phyloP scores from a whole-genome alignment of 192 early-diverging fungal genomes.

The Podila minutissima region DNA sequence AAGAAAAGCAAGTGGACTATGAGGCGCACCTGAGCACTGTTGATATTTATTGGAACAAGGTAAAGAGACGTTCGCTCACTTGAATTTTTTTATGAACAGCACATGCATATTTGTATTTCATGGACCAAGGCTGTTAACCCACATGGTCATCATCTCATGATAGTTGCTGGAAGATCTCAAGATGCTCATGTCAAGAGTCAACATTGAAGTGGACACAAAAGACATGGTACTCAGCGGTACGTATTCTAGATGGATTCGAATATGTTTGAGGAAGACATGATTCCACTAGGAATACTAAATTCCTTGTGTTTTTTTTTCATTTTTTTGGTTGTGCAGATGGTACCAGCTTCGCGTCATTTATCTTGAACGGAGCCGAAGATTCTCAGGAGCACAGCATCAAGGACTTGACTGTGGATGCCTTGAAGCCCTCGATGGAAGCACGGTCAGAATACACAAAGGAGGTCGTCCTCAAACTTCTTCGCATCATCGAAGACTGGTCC shows the following conservation, averaged over 20 bases:
- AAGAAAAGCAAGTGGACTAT: slow-evolving; percentile 61
- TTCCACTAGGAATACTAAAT: background rate
- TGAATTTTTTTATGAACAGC: too few relatives aligned
- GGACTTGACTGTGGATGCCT: slow-evolving; percentile 14
- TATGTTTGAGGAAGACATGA: background rate
- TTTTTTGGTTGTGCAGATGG: slow-evolving; percentile 4
- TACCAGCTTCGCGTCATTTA: slow-evolving; percentile 26
- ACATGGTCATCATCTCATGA: background rate
- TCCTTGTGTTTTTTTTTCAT: background rate
- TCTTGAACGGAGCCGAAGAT: slow-evolving; percentile 19
- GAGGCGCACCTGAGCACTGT: slow-evolving; percentile 60
- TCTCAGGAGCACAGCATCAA: slow-evolving; percentile 9
- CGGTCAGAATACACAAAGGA: slow-evolving; percentile 41
- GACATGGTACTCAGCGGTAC: slow-evolving; percentile 31
- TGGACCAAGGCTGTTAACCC: too few relatives aligned
- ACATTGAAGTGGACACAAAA: slow-evolving; percentile 26
- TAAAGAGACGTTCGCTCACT: slow-evolving; percentile 3
- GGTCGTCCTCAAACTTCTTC: slow-evolving; percentile 24
- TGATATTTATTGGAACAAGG: slow-evolving; percentile 63
- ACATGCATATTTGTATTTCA: too few relatives aligned
- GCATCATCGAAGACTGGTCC: slow-evolving; percentile 34
- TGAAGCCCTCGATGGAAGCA: slow-evolving; percentile 17
- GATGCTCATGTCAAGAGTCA: slow-evolving; percentile 38
- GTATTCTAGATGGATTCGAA: background rate
- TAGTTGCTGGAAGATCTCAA: slow-evolving; percentile 37